Base-by-base conservation (phyloP, 331 rosid species). In the Rosa hybrid region DNA sequence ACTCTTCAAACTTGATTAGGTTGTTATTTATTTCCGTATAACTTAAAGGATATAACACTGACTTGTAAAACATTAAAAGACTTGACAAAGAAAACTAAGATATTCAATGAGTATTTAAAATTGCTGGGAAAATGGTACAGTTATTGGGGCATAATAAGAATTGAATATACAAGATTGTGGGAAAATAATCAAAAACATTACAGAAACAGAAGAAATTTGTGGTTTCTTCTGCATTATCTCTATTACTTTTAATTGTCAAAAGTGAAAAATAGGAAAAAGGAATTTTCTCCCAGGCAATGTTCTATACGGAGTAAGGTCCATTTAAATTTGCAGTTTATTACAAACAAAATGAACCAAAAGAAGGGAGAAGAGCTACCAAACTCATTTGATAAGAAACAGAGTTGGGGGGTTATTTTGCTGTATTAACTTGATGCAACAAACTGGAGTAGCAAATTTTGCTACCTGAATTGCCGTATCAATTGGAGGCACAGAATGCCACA, bases 401-500 rank as follows among this genome's bases (percentile, higher is more conserved):
- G 60, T 53, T 3, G 21, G 21, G 23, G 59, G 6, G 21, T n/a
- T 57, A 63, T 14, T 30, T 30, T 64, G 70, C 70, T 5, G 45
- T 64, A 0, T 13, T 14, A 64, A 30, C 42, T 23, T 0, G 20
- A 63, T 12, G 70, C 44, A 30, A 64, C 70, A 64, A 30, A 64
- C 70, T 64, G 70, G 42, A 64, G 44, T 64, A 64, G 70, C 70
- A 64, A 64, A 64, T 30, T 64, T 64, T 64, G 70, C 70, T 64
- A 64, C 70, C 70, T 64, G 44, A 63, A 64, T 64, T 30, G 44
- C 70, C 70, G 7, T 64, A 30, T 64, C 42, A 64, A 27, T 64
- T 64, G 44, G 70, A 64, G 20, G 9, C 70, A 44, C 44, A 64
- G 70, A 30, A 64, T 64, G 21, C 45, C 34, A 64, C n/a, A 64